These are phyloP conservation scores for Penicillium oxalicum DNA, from an alignment of 2,329 filamentous ascomycete species.

Conservation along the genomic window DNA sequence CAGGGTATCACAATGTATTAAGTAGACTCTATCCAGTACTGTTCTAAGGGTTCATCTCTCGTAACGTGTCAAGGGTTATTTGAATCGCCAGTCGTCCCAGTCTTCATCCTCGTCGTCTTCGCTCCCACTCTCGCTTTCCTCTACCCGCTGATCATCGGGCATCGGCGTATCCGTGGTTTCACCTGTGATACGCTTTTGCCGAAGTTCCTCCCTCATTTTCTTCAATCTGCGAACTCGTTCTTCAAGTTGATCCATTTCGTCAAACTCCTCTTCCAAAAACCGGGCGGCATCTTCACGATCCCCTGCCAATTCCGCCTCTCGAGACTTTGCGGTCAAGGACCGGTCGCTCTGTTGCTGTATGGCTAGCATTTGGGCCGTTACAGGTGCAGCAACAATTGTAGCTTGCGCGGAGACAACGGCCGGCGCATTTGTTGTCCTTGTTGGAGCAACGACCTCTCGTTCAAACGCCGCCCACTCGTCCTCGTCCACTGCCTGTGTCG, in stretches of 20 bases:
- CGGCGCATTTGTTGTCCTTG: conserved; percentile 27
- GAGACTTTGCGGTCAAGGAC: conserved; percentile 35
- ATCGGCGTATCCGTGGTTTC: conserved; percentile 23
- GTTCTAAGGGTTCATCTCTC: conserved; percentile 19
- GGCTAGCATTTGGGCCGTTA: conserved; percentile 59
- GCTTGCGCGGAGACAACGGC: conserved; percentile 40
- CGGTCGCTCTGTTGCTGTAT: conserved; percentile 47
- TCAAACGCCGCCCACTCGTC: conserved; percentile 84
- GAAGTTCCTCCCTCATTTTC: conserved; percentile 63
- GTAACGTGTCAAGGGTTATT: conserved; percentile 13
- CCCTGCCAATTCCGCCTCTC: conserved; percentile 55
- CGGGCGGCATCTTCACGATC: conserved; percentile 71
- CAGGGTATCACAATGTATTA: conserved; percentile 34
- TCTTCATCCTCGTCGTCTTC: conserved; percentile 54
- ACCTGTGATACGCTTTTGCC: conserved; percentile 35
- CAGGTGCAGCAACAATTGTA: conserved; percentile 62
- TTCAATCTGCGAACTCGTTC: conserved; percentile 62
- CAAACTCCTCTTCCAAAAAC: conserved; percentile 69
- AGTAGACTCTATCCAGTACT: conserved; percentile 20
- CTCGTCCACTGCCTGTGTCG: conserved; percentile 53
- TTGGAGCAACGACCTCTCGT: conserved; percentile 61
- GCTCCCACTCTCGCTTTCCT: conserved; percentile 43
- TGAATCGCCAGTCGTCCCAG: conserved; percentile 43
- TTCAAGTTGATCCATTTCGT: conserved; percentile 76
- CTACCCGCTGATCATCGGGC: conserved; percentile 23